Evolutionary conservation across 2,329 filamentous ascomycete genomes (phyloP).

Genomic region (Phaeoacremonium minimum): DNA sequence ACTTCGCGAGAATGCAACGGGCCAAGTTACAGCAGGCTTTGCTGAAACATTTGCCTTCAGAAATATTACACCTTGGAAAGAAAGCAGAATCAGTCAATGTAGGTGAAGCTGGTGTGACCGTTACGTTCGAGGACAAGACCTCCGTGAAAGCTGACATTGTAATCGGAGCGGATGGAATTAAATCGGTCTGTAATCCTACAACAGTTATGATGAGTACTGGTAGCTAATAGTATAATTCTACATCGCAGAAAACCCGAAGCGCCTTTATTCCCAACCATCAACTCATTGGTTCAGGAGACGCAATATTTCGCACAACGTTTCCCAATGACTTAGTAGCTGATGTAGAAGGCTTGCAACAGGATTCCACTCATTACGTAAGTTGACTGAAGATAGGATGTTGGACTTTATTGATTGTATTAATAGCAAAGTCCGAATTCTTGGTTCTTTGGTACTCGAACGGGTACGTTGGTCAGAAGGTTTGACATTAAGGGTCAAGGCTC

Average conservation of each 20-base stretch:
- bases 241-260: slow-evolving; percentile 7
- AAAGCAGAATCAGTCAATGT: slow-evolving; percentile 13
- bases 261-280: slow-evolving; percentile 12
- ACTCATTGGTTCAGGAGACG: slow-evolving; percentile 28
- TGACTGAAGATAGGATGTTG: no score
- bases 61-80: slow-evolving; percentile 24
- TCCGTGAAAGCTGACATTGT: slow-evolving; percentile 7
- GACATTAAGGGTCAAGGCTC: no score
- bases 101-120: slow-evolving; percentile 10
- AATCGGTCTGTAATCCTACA: no score
- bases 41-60: slow-evolving; percentile 18
- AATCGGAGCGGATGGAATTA: slow-evolving; percentile 8
- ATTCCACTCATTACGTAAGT: slow-evolving; percentile 23
- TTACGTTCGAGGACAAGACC: slow-evolving; percentile 5
- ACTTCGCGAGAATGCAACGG: slow-evolving; percentile 27
- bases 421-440: no score
- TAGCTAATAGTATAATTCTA: no score
- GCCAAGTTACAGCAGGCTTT: slow-evolving; percentile 27
- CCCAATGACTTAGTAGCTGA: slow-evolving; percentile 21
- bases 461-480: no score
- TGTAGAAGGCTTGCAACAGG: slow-evolving; percentile 24
- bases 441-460: no score
- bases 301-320: slow-evolving; percentile 29
- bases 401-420: no score
- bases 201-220: no score